phyloP scores from a whole-genome alignment of 306 rosid genomes.

The Acacia crassicarpa region DNA sequence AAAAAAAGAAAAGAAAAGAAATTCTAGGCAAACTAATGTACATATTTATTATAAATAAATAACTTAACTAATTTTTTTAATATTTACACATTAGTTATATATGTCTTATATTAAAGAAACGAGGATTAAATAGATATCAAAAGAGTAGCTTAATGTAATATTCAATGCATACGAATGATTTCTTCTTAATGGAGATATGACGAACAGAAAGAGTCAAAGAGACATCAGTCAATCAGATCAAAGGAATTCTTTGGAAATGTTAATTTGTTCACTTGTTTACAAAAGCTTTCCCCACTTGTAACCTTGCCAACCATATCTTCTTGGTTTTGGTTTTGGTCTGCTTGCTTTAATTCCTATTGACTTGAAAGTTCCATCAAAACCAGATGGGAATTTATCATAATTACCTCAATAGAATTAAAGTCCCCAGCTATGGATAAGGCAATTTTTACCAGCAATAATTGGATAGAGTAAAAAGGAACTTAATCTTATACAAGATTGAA shows the following conservation, averaged over 20 bases:
- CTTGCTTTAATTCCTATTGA: constrained; percentile 24
- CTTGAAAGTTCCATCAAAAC: not conserved
- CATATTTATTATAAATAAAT: no score
- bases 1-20: no score
- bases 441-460: not conserved
- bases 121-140: no score
- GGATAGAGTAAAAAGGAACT: not conserved
- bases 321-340: constrained; percentile 17
- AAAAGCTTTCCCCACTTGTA: constrained; percentile 43
- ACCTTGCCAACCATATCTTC: constrained; percentile 39
- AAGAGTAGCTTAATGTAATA: not conserved
- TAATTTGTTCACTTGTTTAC: constrained; percentile 61
- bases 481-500: not conserved
- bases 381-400: not conserved
- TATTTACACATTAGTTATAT: no score
- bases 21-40: no score
- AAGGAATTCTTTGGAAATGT: constrained; percentile 59
- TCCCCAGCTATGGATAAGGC: not conserved
- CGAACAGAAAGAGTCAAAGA: constrained; percentile 78
- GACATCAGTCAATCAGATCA: constrained; percentile 43
- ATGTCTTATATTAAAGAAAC: no score
- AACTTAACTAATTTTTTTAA: no score
- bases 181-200: constrained; percentile 55
- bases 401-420: not conserved
- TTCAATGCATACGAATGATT: constrained; percentile 38